Conservation (phyloP, 352 stramenopile species). For the Phytophthora pisi region DNA sequence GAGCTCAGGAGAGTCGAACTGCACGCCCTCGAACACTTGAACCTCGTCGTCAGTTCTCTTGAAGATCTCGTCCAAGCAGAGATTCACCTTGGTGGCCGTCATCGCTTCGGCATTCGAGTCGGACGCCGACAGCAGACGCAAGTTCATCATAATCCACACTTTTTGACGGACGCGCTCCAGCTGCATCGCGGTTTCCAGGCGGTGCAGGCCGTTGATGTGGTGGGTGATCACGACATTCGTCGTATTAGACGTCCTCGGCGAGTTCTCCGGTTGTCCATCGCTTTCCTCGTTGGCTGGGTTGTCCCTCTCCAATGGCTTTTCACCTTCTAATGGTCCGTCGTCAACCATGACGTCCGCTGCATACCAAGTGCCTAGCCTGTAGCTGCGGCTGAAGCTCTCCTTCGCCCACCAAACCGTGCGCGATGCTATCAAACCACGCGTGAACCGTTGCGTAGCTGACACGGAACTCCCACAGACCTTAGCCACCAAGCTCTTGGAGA, state of each 20-base stretch:
- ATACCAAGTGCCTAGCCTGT: slow-evolving; percentile 81
- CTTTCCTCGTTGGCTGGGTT: neutral
- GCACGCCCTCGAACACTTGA: slow-evolving; percentile 53
- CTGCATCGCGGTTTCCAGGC: slow-evolving; percentile 56
- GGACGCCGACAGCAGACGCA: slow-evolving; percentile 5
- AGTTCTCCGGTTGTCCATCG: slow-evolving; percentile 8
- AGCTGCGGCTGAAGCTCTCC: slow-evolving; percentile 79
- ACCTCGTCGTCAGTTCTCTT: slow-evolving; percentile 38
- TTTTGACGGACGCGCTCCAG: slow-evolving; percentile 73
- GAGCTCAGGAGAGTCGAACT: slow-evolving; percentile 41
- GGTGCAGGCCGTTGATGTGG: slow-evolving; percentile 50
- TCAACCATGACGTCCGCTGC: slow-evolving; percentile 46
- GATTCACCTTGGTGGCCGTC: slow-evolving; percentile 38
- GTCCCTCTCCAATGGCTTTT: slow-evolving; percentile 10
- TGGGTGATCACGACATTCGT: slow-evolving; percentile 21
- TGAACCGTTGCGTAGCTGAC: slow-evolving; percentile 54
- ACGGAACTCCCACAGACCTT: slow-evolving; percentile 60
- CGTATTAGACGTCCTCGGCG: slow-evolving; percentile 6
- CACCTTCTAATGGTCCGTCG: slow-evolving; percentile 3
- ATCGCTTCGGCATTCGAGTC: slow-evolving; percentile 12
- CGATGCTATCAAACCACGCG: slow-evolving; percentile 49
- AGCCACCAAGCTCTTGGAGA: slow-evolving; percentile 72
- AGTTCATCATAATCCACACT: slow-evolving; percentile 54
- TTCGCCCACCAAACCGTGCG: slow-evolving; percentile 78
- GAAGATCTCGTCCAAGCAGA: slow-evolving; percentile 43